Evolutionary conservation across 2,329 filamentous ascomycete species (phyloP).

Genomic region (Aureobasidium zeae): DNA sequence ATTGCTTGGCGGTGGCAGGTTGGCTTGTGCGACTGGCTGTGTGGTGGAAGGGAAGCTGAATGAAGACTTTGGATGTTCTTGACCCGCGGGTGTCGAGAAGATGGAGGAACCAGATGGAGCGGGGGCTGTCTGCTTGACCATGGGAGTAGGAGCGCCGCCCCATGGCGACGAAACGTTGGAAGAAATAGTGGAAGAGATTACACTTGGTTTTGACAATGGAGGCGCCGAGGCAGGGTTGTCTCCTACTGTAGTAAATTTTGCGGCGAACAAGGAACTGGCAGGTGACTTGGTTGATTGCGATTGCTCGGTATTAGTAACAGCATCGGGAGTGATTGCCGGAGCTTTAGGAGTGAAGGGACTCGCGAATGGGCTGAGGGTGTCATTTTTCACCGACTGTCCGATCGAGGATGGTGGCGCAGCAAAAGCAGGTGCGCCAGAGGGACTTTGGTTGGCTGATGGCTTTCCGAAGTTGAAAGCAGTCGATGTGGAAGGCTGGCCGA

Average conservation of each 20-base stretch:
- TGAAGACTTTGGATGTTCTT: background rate
- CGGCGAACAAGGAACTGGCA: background rate
- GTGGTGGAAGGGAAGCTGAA: slow-evolving; percentile 13
- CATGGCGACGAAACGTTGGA: background rate
- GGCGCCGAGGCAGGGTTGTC: background rate
- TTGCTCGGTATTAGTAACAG: background rate
- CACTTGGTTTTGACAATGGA: background rate
- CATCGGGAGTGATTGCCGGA: background rate
- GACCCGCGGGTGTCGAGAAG: background rate
- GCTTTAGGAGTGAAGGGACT: background rate
- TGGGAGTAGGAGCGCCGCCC: background rate
- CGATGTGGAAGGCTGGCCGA: slow-evolving; percentile 11
- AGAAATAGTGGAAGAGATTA: background rate
- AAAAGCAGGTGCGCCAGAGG: background rate
- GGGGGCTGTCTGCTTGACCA: background rate
- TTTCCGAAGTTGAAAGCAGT: slow-evolving; percentile 16
- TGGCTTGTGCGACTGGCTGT: background rate
- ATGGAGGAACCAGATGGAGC: background rate
- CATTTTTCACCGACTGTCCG: slow-evolving; percentile 17
- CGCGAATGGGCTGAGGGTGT: slow-evolving; percentile 5
- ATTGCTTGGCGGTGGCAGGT: too few relatives aligned
- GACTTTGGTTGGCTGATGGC: background rate
- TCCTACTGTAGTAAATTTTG: background rate
- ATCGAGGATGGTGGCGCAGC: slow-evolving; percentile 11
- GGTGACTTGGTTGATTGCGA: background rate